Evolutionary conservation across 2,329 filamentous ascomycete species (phyloP).

Genomic region (Fusarium sp.): DNA sequence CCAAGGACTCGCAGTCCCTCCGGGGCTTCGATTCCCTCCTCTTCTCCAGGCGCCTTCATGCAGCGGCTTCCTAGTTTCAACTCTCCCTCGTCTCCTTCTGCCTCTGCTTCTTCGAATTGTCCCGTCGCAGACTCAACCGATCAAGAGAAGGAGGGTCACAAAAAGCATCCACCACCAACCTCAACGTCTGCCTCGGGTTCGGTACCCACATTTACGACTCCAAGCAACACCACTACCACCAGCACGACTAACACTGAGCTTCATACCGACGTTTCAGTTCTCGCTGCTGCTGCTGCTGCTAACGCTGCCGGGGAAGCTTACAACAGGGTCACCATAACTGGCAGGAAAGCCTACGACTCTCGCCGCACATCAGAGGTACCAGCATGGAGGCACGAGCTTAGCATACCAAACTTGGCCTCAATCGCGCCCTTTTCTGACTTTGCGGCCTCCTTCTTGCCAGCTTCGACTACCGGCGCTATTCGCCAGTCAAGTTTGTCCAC

Average conservation of each 20-base stretch:
- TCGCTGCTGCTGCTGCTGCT: slow-evolving; percentile 15
- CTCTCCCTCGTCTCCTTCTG: slow-evolving; percentile 36
- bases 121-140: slow-evolving; percentile 29
- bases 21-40: slow-evolving; percentile 45
- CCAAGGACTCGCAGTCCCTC: slow-evolving; percentile 45
- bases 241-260: slow-evolving; percentile 8
- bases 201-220: slow-evolving; percentile 21
- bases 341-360: slow-evolving; percentile 27
- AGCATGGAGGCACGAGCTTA: slow-evolving; percentile 43
- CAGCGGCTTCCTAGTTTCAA: slow-evolving; percentile 44
- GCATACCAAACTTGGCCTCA: slow-evolving; percentile 32
- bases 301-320: slow-evolving; percentile 24
- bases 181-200: slow-evolving; percentile 18
- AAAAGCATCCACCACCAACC: slow-evolving; percentile 15
- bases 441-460: slow-evolving; percentile 13
- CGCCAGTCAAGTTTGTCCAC: slow-evolving; percentile 39
- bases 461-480: slow-evolving; percentile 31
- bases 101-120: slow-evolving; percentile 18
- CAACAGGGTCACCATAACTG: slow-evolving; percentile 23
- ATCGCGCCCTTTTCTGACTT: slow-evolving; percentile 29
- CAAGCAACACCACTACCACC: slow-evolving; percentile 13
- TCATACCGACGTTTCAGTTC: slow-evolving; percentile 20
- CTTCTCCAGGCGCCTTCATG: slow-evolving; percentile 49
- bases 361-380: slow-evolving; percentile 23
- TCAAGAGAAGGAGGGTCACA: slow-evolving; percentile 23